Percentiles rank a stretch among this genome's conserved stretches.
These are phyloP conservation scores for Vararia minispora DNA, from an alignment of 768 basidiomycete species.

Conservation along the genomic window DNA sequence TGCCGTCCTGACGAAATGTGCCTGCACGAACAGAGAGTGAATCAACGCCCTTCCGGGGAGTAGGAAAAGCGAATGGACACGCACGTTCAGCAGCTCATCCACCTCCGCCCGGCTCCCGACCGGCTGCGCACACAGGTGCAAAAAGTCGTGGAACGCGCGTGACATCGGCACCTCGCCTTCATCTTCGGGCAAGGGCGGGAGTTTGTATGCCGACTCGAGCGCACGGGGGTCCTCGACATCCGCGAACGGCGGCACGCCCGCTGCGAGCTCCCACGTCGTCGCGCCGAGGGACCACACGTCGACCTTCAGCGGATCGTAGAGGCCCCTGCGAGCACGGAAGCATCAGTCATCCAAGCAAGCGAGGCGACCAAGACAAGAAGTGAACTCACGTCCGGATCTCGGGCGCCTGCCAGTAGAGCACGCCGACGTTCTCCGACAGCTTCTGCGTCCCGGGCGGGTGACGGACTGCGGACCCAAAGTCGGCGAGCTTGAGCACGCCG, in stretches of 20 bases:
- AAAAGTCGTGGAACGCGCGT: slow-evolving; percentile 15
- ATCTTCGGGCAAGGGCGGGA: slow-evolving; percentile 11
- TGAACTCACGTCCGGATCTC: slow-evolving; percentile 57
- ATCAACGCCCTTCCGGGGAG: neutral
- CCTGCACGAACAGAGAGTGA: neutral
- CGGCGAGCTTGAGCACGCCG: slow-evolving; percentile 71
- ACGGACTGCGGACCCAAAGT: slow-evolving; percentile 69
- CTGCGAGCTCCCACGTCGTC: slow-evolving; percentile 13
- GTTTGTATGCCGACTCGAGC: slow-evolving; percentile 7
- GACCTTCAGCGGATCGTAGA: slow-evolving; percentile 14
- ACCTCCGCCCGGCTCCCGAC: slow-evolving; percentile 12
- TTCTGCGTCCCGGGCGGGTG: slow-evolving; percentile 40
- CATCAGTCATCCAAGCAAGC: no score
- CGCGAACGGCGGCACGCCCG: slow-evolving; percentile 11
- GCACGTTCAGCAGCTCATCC: slow-evolving; percentile 14
- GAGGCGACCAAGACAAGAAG: no score
- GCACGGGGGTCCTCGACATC: slow-evolving; percentile 11
- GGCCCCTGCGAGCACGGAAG: slow-evolving; percentile 3
- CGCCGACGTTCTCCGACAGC: slow-evolving; percentile 51
- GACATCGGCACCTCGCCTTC: slow-evolving; percentile 9
- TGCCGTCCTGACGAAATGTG: slow-evolving; percentile 13
- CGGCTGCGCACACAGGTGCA: slow-evolving; percentile 13
- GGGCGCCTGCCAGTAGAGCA: slow-evolving; percentile 80
- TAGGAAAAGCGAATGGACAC: neutral
- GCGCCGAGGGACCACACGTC: slow-evolving; percentile 16